Evolutionary conservation across 306 rosid genomes (phyloP), one percentile per base, ranked within the genome.

Genomic region (Prunus dulcis): DNA sequence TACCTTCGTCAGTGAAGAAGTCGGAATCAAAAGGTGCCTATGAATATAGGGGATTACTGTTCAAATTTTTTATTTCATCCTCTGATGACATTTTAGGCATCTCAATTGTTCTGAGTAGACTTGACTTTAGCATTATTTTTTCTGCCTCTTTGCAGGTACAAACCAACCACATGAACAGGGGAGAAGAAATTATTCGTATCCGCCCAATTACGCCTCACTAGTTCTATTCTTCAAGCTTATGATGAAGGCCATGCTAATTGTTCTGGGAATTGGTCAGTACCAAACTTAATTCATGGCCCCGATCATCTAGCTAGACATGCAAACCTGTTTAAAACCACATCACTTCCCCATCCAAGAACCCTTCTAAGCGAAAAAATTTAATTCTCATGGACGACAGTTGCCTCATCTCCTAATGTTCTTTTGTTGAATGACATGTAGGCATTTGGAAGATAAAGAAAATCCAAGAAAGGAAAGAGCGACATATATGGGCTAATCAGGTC

Each of bases 241-340:
- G 34, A 57, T 68, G 75, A 80, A 80, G 50, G 55, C 71, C 38
- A 19, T 74, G 64, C 72, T 80, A 12, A 49, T 80, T 38, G 69
- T 80, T 64, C 76, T 80, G 14, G 83, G 83, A 80, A 34, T 68
- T 15, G 79, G 83, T 74, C 17, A 67, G 79, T 58, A 45, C 18
- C n/a, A n/a, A 25, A 43, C 1, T 64, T 56, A 17, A 14, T 23
- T 7, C 15, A 41, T 11, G 4, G 57, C 9, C 9, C 22, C 7
- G 10, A 2, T 38, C 43, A 38, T 38, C 43, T 7, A 38, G 9
- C 43, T 38, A 38, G 43, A 38, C 2, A 38, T 0, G 43, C 9
- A 38, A 7, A 0, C 43, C 7, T 38, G 43, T 38, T 38, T 38
- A 38, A 38, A 38, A 38, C 43, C 43, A 38, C 43, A 38, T 38